Evolutionary conservation across 2,329 filamentous ascomycete species (phyloP).

Genomic region (Claviceps pusilla): DNA sequence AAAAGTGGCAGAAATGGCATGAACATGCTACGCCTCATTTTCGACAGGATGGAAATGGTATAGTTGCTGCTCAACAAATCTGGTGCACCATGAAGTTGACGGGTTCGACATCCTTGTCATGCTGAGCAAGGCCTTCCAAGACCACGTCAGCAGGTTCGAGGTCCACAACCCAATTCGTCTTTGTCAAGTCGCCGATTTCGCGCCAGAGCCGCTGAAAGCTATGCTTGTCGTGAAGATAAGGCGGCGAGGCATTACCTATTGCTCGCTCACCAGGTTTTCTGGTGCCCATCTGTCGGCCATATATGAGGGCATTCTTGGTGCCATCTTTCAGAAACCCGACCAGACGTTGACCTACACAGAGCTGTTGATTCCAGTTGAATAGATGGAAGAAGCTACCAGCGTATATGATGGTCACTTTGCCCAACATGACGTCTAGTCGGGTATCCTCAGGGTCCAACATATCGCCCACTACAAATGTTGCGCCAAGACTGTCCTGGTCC

Average conservation of each 20-base stretch:
- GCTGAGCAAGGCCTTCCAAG: conserved; percentile 11
- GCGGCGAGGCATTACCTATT: conserved; percentile 12
- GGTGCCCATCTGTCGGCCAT: conserved; percentile 36
- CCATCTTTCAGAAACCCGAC: conserved; percentile 30
- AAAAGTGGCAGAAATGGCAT: not conserved
- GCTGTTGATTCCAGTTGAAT: conserved; percentile 31
- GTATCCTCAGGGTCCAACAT: conserved; percentile 27
- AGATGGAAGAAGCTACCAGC: conserved; percentile 36
- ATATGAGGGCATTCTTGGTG: conserved; percentile 30
- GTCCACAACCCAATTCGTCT: conserved; percentile 33
- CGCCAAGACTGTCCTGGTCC: conserved; percentile 33
- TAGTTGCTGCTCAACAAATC: conserved; percentile 9
- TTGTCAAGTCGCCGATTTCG: conserved; percentile 32
- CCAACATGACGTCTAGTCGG: conserved; percentile 20
- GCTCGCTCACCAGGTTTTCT: conserved; percentile 11
- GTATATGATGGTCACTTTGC: conserved; percentile 32
- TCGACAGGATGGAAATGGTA: not conserved
- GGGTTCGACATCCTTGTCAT: conserved; percentile 13
- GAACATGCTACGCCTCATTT: not conserved
- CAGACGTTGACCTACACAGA: conserved; percentile 28
- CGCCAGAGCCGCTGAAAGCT: conserved; percentile 41
- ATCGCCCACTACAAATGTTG: conserved; percentile 36
- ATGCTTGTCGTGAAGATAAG: conserved; percentile 31
- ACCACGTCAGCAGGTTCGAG: conserved; percentile 19
- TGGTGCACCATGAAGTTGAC: conserved; percentile 23